Conservation (phyloP, 164 flowering plant genomes). For the Macadamia integrifolia region DNA sequence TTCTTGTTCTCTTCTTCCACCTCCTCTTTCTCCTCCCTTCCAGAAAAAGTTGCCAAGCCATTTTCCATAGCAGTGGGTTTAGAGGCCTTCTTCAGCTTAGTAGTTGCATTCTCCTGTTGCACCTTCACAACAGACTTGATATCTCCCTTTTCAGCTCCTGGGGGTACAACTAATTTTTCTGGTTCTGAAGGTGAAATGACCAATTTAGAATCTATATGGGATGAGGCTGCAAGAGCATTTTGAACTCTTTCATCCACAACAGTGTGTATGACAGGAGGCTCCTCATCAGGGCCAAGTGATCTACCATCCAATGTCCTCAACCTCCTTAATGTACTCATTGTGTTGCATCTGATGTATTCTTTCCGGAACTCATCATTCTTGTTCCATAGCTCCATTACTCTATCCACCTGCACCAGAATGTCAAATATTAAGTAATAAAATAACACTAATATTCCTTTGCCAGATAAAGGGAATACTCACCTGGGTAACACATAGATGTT, state of each 20-base stretch:
- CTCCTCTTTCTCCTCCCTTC: slow-evolving; percentile 27
- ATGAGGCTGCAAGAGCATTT: slow-evolving; percentile 9
- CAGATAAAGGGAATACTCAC: slow-evolving; percentile 22
- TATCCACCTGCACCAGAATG: slow-evolving; percentile 48
- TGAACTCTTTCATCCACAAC: slow-evolving; percentile 22
- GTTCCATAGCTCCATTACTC: slow-evolving; percentile 66
- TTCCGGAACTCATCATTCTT: slow-evolving; percentile 59
- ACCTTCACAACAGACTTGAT: slow-evolving; percentile 18
- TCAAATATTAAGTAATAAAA: slow-evolving; percentile 8
- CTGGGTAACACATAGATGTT: slow-evolving; percentile 48
- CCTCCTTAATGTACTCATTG: slow-evolving; percentile 62
- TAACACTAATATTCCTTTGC: not conserved
- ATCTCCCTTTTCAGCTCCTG: slow-evolving; percentile 13
- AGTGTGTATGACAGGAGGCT: slow-evolving; percentile 37
- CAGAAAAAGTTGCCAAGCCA: slow-evolving; percentile 25
- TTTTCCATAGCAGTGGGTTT: slow-evolving; percentile 20
- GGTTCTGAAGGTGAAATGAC: slow-evolving; percentile 17
- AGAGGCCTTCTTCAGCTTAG: slow-evolving; percentile 26
- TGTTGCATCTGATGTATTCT: slow-evolving; percentile 59
- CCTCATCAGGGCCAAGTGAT: slow-evolving; percentile 75
- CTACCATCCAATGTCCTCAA: slow-evolving; percentile 78
- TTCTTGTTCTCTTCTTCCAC: slow-evolving; percentile 31
- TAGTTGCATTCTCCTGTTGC: slow-evolving; percentile 26
- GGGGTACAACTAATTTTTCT: slow-evolving; percentile 19
- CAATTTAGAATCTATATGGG: slow-evolving; percentile 13